These are phyloP conservation scores for Kalmusia sp. DNA, from an alignment of 2,329 filamentous ascomycete species.

Conservation along the genomic window DNA sequence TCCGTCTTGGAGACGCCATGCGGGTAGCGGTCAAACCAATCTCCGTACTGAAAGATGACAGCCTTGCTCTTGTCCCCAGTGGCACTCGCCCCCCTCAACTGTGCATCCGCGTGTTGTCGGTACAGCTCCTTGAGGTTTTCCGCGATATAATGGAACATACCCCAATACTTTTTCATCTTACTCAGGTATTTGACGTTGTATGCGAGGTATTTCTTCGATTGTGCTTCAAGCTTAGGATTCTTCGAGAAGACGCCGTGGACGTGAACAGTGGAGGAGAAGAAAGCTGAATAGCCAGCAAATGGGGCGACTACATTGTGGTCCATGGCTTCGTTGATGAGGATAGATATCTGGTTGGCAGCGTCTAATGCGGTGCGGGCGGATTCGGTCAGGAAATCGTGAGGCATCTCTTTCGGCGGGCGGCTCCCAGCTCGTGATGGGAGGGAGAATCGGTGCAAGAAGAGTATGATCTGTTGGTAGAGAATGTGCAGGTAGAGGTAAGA, in stretches of 20 bases:
- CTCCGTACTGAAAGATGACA: conserved; percentile 89
- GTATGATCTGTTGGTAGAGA: conserved; percentile 83
- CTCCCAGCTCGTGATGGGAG: conserved; percentile 72
- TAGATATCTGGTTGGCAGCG: conserved; percentile 86
- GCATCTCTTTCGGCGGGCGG: conserved; percentile 72
- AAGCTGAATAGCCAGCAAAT: conserved; percentile 94
- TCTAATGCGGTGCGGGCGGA: conserved; percentile 78
- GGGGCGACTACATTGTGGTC: conserved; percentile 84
- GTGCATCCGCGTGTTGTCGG: conserved; percentile 81
- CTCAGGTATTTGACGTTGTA: conserved; percentile 89
- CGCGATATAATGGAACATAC: conserved; percentile 96
- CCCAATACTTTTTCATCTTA: conserved; percentile 98
- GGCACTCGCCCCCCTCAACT: conserved; percentile 67
- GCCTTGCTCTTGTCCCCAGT: conserved; percentile 44
- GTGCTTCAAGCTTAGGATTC: conserved; percentile 75
- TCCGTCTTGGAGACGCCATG: conserved; percentile 87
- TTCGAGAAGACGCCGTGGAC: conserved; percentile 91
- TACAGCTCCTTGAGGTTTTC: conserved; percentile 93
- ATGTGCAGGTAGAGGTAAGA: conserved; percentile 95
- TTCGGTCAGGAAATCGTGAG: conserved; percentile 78
- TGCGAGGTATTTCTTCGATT: conserved; percentile 82
- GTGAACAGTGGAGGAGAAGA: conserved; percentile 92
- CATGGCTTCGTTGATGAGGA: conserved; percentile 80
- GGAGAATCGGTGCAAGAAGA: conserved; percentile 90
- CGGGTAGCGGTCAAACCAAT: conserved; percentile 96